These are phyloP conservation scores for Entomortierella lignicola DNA, from an alignment of 192 early-diverging fungal genomes.

Conservation along the genomic window DNA sequence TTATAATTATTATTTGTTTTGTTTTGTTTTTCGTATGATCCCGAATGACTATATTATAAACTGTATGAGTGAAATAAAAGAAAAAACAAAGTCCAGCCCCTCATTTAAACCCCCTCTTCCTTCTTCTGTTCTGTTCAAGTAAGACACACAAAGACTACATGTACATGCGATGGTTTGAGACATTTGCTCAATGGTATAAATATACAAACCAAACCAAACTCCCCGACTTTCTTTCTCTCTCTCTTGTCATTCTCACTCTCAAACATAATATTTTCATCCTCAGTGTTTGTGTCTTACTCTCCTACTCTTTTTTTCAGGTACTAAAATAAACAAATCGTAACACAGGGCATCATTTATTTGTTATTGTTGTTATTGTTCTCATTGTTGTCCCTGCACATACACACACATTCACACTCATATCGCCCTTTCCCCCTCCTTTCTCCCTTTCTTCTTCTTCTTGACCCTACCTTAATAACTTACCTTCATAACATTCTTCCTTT, in stretches of 20 bases:
- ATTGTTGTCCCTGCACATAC: too few relatives aligned
- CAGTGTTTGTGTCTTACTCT: background rate
- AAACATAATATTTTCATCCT: background rate
- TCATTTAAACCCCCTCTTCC: background rate
- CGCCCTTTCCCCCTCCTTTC: background rate
- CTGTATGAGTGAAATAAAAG: too few relatives aligned
- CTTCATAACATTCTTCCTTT: too few relatives aligned
- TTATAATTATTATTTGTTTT: too few relatives aligned
- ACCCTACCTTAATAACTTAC: too few relatives aligned
- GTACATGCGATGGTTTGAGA: background rate
- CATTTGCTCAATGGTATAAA: background rate
- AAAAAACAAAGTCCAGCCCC: background rate
- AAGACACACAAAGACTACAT: background rate
- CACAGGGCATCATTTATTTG: constrained; percentile 1
- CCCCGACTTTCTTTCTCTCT: background rate
- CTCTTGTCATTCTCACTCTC: background rate
- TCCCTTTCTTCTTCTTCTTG: background rate
- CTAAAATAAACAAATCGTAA: too few relatives aligned
- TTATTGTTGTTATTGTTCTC: too few relatives aligned
- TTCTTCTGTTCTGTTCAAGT: too few relatives aligned
- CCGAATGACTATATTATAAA: too few relatives aligned
- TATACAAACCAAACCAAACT: background rate
- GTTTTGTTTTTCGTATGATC: too few relatives aligned
- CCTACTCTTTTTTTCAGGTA: too few relatives aligned
- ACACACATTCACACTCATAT: too few relatives aligned